Evolutionary conservation across 2,329 filamentous ascomycete species (phyloP), one percentile per base, ranked within the genome.

Genomic region (Graphilbum fragrans): DNA sequence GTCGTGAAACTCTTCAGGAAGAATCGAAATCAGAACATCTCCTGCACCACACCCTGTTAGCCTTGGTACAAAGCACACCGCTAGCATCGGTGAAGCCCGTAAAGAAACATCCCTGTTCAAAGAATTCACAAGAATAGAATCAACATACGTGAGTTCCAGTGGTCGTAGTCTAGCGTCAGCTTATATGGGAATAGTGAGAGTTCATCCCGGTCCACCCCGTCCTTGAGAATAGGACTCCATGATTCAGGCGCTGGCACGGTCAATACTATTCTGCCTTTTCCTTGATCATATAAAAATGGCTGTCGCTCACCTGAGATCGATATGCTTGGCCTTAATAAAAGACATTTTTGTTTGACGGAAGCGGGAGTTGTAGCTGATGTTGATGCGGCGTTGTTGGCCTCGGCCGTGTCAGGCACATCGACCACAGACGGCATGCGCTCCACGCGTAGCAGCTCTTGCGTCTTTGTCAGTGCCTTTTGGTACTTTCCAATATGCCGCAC

Each of bases 11-110:
- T 86, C 80, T 49, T 87, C 79, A 0, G 88, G 88, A 1, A 98
- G 69, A 42, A 95, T 76, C 4, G 86, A 77, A 38, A 69, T 69
- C 55, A 95, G 84, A 32, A 98, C 82, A 51, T 96, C 88, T 46
- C 82, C 81, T 84, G 41, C 31, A 6, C n/a, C n/a, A n/a, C n/a
- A n/a, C n/a, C n/a, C n/a, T n/a, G n/a, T n/a, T n/a, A n/a, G n/a
- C n/a, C n/a, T n/a, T 34, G 9, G 34, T 36, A n/a, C n/a, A n/a
- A n/a, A n/a, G n/a, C 29, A 16, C 12, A 14, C 29, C 8, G 29
- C n/a, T 31, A 31, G 29, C 29, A 9, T 10, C 23, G 23, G 23
- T 7, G 23, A 7, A 27, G 23, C 7, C 23, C 23, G 23, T 12
- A 27, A 27, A 27, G 12, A 27, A 27, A 7, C 12, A 7, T 12